A percentile compares a stretch with the other conserved stretches of the same genome.
phyloP scores from a whole-genome alignment of 2,329 filamentous ascomycete genomes.

The Aspergillus eucalypticola region DNA sequence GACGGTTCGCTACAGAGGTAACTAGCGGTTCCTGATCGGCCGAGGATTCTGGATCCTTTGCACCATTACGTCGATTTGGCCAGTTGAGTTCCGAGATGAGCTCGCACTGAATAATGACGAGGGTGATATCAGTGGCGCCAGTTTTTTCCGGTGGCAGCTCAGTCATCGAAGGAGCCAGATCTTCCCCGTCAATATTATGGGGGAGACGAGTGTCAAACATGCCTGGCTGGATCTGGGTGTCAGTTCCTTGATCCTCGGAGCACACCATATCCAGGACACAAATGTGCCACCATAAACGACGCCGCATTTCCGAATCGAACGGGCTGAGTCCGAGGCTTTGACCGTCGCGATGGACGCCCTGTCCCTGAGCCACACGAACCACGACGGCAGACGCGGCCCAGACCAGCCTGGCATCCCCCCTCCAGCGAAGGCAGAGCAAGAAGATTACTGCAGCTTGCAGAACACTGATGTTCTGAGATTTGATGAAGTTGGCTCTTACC shows the following conservation, averaged over 20 bases:
- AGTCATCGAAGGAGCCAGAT: constrained; percentile 20
- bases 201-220: constrained; percentile 29
- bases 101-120: constrained; percentile 23
- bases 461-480: constrained; percentile 10
- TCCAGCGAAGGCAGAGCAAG: constrained; percentile 16
- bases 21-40: constrained; percentile 24
- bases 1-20: constrained; percentile 28
- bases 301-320: constrained; percentile 29
- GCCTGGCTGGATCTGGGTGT: constrained; percentile 25
- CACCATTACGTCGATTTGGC: constrained; percentile 4
- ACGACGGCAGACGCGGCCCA: constrained; percentile 11
- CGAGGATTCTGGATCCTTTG: neutral
- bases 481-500: constrained; percentile 17
- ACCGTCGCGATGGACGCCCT: constrained; percentile 15
- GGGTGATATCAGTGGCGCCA: constrained; percentile 29
- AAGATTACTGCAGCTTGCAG: constrained; percentile 23
- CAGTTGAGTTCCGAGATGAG: constrained; percentile 19
- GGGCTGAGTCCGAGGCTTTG: constrained; percentile 1
- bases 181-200: constrained; percentile 26
- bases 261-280: constrained; percentile 30
- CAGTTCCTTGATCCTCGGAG: constrained; percentile 30
- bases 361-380: constrained; percentile 11
- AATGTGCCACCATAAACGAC: constrained; percentile 34
- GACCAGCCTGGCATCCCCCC: constrained; percentile 9
- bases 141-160: constrained; percentile 6